Conservation (phyloP, 2,329 filamentous ascomycete species). For the Neoascochyta sp. region DNA sequence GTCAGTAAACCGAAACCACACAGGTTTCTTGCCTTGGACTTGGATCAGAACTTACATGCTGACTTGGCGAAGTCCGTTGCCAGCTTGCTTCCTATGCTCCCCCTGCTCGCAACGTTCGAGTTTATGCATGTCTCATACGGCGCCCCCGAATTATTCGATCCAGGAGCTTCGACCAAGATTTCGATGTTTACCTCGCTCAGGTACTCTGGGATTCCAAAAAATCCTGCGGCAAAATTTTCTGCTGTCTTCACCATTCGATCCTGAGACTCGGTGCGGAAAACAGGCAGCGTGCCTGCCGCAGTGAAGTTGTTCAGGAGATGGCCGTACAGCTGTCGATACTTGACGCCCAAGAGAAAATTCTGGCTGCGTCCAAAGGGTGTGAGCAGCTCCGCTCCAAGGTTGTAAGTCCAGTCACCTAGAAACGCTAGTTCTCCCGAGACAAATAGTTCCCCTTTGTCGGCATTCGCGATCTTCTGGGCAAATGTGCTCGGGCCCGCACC, state of each 20-base stretch:
- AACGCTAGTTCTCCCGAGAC: slow-evolving; percentile 28
- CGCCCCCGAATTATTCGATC: slow-evolving; percentile 29
- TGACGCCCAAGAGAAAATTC: slow-evolving; percentile 42
- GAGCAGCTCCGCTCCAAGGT: slow-evolving; percentile 29
- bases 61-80: slow-evolving; percentile 21
- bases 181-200: slow-evolving; percentile 28
- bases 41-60: slow-evolving; percentile 19
- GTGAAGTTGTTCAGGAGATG: slow-evolving; percentile 46
- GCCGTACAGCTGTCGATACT: slow-evolving; percentile 43
- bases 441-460: slow-evolving; percentile 21
- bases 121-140: slow-evolving; percentile 30
- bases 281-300: slow-evolving; percentile 36
- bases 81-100: slow-evolving; percentile 25
- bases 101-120: slow-evolving; percentile 23
- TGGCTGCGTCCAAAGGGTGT: slow-evolving; percentile 35
- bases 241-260: slow-evolving; percentile 35
- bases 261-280: slow-evolving; percentile 33
- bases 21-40: no score
- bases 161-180: slow-evolving; percentile 24
- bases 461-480: slow-evolving; percentile 24
- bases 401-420: slow-evolving; percentile 26
- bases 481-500: slow-evolving; percentile 23
- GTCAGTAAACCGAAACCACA: no score
- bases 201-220: slow-evolving; percentile 32
- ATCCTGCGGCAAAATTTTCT: slow-evolving; percentile 32